Evolutionary conservation across 1,284 basidiomycete genomes (phyloP).

Genomic region (Fereydounia khargensis): DNA sequence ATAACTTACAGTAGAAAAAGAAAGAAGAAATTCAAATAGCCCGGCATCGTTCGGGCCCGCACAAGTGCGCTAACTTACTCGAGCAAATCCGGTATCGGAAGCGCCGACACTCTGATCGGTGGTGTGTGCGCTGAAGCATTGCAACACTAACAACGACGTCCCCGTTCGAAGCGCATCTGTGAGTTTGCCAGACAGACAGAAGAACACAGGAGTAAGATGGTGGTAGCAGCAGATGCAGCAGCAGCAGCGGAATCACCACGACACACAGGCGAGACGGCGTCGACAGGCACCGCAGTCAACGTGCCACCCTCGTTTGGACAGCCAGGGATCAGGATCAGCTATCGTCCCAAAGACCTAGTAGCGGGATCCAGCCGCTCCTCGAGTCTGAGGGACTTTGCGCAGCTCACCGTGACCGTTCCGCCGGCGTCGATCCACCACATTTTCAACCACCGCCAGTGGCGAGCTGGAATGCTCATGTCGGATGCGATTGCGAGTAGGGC

Average conservation of each 20-base stretch:
- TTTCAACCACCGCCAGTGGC: slow-evolving; percentile 55
- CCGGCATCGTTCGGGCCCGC: slow-evolving; percentile 31
- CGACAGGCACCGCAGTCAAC: not conserved
- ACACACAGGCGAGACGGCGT: no score
- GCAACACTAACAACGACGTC: no score
- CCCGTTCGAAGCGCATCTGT: no score
- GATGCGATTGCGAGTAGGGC: slow-evolving; percentile 40
- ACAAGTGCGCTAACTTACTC: no score
- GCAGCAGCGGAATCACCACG: no score
- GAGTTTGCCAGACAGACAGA: no score
- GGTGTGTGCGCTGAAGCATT: no score
- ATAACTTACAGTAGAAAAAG: not conserved
- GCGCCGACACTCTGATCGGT: no score
- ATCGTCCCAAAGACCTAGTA: slow-evolving; percentile 19
- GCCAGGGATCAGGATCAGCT: slow-evolving; percentile 36
- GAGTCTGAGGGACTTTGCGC: slow-evolving; percentile 1
- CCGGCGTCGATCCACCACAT: slow-evolving; percentile 50
- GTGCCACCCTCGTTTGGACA: slow-evolving; percentile 6
- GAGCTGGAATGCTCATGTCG: slow-evolving; percentile 52
- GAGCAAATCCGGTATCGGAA: no score
- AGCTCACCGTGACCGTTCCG: slow-evolving; percentile 39
- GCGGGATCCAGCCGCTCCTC: no score
- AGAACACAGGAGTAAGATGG: no score
- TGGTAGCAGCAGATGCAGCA: no score
- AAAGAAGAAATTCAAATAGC: slow-evolving; percentile 3